Base-by-base conservation (phyloP, 2,329 filamentous ascomycete species). In the Aspergillus amoenus region DNA sequence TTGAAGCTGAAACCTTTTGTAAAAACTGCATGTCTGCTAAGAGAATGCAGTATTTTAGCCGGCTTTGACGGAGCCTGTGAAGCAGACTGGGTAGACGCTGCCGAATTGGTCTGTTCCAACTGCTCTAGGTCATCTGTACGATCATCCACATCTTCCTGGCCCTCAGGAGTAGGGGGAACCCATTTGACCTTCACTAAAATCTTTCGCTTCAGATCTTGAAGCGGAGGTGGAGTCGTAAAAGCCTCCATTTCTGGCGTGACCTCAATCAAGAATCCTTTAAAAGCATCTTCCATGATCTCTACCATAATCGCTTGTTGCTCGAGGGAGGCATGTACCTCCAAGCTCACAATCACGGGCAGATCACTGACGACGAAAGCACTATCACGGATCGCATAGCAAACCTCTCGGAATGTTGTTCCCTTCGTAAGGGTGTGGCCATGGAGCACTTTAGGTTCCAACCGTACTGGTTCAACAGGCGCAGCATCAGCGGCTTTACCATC, bases 301-400 rank as follows among this genome's bases (percentile, higher is more conserved):
- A 96, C 93, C 90, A 97, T 97, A 50, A 89, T 83, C 62, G 91
- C 86, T 73, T 99, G 94, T 73, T 97, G 93, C 52, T 90, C 85
- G 1, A 82, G 78, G 59, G 88, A 85, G 13, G 91, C 88, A 72
- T 97, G 93, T 0, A 97, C 90, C 74, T 99, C 94, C 5, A 97
- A 81, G 71, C 92, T 96, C 63, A 97, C 85, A 57, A 97, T 95
- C 40, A 99, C 79, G 0, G 94, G 94, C 18, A 96, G 79, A 52
- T 89, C 84, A 58, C 85, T 93, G 6, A 79, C 83, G 27, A 84
- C 78, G 66, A 97, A 97, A 0, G 91, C 93, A 58, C 86, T 85
- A 56, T 95, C 86, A 40, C 84, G 82, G 60, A 97, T 89, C 0
- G 89, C 88, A 61, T 84, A 82, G 75, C 93, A 96, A 3, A 97